Conservation (phyloP, 805 yeast genomes). For the Wickerhamiella cacticola region DNA sequence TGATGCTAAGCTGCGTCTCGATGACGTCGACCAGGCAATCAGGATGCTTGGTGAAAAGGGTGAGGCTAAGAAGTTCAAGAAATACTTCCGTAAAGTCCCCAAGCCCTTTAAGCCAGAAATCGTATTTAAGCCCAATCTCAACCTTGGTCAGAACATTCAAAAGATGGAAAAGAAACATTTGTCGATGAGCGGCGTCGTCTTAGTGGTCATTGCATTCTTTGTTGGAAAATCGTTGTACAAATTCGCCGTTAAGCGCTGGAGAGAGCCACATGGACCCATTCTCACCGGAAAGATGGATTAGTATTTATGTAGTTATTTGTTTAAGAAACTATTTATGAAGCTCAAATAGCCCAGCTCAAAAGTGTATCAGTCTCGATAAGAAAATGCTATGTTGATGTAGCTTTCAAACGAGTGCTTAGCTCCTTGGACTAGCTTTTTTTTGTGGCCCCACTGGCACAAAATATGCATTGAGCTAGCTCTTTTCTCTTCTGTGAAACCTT, state of each 20-base stretch:
- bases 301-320: slow-evolving; percentile 1
- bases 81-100: slow-evolving; percentile 7
- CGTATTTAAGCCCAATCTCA: slow-evolving; percentile 7
- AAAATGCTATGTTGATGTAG: too few relatives aligned
- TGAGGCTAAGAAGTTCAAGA: neutral
- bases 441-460: too few relatives aligned
- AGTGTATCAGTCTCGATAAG: too few relatives aligned
- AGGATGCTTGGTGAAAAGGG: neutral
- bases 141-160: slow-evolving; percentile 6
- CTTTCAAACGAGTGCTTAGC: too few relatives aligned
- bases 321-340: too few relatives aligned
- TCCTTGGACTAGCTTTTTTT: too few relatives aligned
- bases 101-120: neutral
- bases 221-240: neutral
- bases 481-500: too few relatives aligned
- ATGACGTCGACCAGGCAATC: slow-evolving; percentile 3
- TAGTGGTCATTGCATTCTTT: neutral
- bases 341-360: too few relatives aligned
- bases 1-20: neutral
- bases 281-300: slow-evolving; percentile 11
- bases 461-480: too few relatives aligned
- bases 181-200: slow-evolving; percentile 1
- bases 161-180: slow-evolving; percentile 7
- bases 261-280: slow-evolving; percentile 2
- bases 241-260: neutral